phyloP scores from a whole-genome alignment of 345 rosid genomes.

The Hibiscus syriacus region DNA sequence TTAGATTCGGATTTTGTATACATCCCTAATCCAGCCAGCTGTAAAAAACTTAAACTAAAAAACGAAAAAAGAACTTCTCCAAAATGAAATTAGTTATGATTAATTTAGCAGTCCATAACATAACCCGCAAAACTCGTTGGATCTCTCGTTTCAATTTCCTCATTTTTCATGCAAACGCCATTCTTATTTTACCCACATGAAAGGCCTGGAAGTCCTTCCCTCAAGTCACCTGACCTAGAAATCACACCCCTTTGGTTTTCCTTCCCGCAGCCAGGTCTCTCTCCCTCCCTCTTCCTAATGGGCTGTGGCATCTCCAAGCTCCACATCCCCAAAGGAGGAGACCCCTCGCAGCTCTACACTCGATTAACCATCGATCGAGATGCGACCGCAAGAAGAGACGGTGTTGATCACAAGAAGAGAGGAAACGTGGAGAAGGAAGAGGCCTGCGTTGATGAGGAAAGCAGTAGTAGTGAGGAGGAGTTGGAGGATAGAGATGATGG shows the following conservation, averaged over 20 bases:
- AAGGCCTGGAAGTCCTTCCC: background rate
- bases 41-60: too few relatives aligned
- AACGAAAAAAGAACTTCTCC: too few relatives aligned
- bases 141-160: slow-evolving; percentile 7
- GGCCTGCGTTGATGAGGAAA: background rate
- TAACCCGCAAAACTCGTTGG: slow-evolving; percentile 5
- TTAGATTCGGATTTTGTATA: too few relatives aligned
- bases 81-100: background rate
- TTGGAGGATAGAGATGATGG: background rate
- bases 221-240: background rate
- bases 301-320: slow-evolving; percentile 49
- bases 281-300: slow-evolving; percentile 19
- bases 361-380: slow-evolving; percentile 6
- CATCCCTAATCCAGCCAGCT: too few relatives aligned
- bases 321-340: slow-evolving; percentile 20
- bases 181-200: background rate
- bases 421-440: background rate
- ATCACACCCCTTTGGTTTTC: background rate
- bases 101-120: background rate
- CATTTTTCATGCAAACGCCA: background rate
- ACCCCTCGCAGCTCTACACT: background rate
- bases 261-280: slow-evolving; percentile 10
- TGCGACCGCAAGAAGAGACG: slow-evolving; percentile 2
- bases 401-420: background rate
- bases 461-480: background rate